Evolutionary conservation across 306 rosid genomes (phyloP), one percentile per base, ranked within the genome.

Genomic region (Arachis stenosperma): DNA sequence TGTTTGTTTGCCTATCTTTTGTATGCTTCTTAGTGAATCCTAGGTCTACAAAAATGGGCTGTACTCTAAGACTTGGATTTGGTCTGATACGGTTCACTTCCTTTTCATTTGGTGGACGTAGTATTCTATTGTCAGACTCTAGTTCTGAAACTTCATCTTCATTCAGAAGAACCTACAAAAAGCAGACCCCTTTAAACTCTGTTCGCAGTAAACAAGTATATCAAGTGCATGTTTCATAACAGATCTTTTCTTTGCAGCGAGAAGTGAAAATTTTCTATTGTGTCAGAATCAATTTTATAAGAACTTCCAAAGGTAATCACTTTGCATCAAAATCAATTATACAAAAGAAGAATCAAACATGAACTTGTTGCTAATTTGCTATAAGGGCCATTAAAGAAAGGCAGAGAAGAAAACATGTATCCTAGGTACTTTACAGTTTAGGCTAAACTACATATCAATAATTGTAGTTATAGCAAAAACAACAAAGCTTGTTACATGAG

Each of bases 71-170:
- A 64, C 69, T 73, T 52, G 96, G 98, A 64, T 88, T 94, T 75
- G 98, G 97, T 84, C 79, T 86, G 55, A 94, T 89, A 65, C 98
- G 86, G 87, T 86, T 88, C 75, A 78, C 79, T 81, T 91, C 97
- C 77, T 87, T 89, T 82, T 79, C 95, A 69, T 89, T 95, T 0
- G 37, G 84, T 30, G 90, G 88, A 46, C 92, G 87, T 67, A 94
- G 50, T 66, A 90, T 82, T 73, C 90, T 79, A 74, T 77, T 86
- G 65, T 78, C 92, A 22, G 96, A 79, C 73, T 82, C 92, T 8
- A 78, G 74, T 63, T 79, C 91, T 74, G 93, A 83, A 83, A 58
- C 86, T 70, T 86, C 96, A 75, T 89, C 89, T 83, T 89, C 87
- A 77, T 91, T 94, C 68, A 94, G 48, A 81, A 94, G 92, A 73